Conservation (phyloP, 805 yeast genomes). For the Saccharomyces kudriavzevii region DNA sequence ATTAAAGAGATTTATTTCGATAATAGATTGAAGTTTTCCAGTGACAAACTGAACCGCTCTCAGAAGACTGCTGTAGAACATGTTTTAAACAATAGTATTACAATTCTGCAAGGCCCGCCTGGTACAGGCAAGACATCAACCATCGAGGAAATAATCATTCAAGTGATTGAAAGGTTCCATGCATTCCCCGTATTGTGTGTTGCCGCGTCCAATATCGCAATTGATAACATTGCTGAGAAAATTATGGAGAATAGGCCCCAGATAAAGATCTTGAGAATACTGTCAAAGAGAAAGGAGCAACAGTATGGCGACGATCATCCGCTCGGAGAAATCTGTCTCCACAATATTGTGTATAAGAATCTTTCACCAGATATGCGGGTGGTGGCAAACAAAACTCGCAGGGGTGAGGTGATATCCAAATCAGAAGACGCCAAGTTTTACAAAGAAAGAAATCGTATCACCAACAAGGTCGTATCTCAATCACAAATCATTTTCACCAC, state of each 20-base stretch:
- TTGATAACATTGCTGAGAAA: conserved; percentile 69
- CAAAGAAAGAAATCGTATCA: conserved; percentile 36
- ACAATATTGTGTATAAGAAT: conserved; percentile 46
- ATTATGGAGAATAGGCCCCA: conserved; percentile 42
- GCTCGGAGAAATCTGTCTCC: conserved; percentile 52
- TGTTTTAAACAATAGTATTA: conserved; percentile 42
- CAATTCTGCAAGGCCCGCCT: conserved; percentile 70
- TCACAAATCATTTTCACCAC: conserved; percentile 68
- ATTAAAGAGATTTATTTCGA: conserved; percentile 49
- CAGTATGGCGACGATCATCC: conserved; percentile 54
- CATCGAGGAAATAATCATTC: conserved; percentile 52
- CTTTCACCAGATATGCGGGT: conserved; percentile 41
- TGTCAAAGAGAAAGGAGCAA: conserved; percentile 50
- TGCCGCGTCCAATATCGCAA: conserved; percentile 70
- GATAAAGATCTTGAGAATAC: conserved; percentile 46
- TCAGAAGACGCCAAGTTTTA: conserved; percentile 44
- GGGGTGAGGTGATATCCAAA: conserved; percentile 37
- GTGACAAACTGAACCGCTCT: conserved; percentile 46
- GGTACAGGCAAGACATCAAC: conserved; percentile 79
- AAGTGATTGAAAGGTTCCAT: conserved; percentile 45
- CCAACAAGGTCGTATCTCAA: conserved; percentile 48
- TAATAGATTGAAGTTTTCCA: conserved; percentile 44
- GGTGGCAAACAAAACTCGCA: conserved; percentile 36
- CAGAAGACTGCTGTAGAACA: conserved; percentile 50
- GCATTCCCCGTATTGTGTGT: conserved; percentile 61